Evolutionary conservation across 2,329 filamentous ascomycete genomes (phyloP), one percentile per base, ranked within the genome.

Genomic region (Epichloe scottii): DNA sequence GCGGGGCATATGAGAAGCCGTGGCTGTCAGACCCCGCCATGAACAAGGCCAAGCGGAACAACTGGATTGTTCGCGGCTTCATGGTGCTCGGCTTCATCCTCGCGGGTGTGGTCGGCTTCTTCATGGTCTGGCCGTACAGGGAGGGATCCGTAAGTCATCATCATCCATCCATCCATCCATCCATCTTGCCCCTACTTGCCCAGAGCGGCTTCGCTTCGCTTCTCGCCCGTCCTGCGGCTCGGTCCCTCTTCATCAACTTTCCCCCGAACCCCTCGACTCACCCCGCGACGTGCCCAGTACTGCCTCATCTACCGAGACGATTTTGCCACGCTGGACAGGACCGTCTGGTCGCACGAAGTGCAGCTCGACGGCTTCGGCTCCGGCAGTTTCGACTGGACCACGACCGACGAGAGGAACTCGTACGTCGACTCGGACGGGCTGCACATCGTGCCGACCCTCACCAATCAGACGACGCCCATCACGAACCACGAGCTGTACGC

Each of bases 371-470:
- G 66, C 10, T 73, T 67, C 55, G 70, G 73, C 46, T 72, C 68
- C n/a, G 72, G 72, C 15, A 66, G 70, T 37, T 78, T 78, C 57
- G 75, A 78, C 64, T 76, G 74, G 75, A 77, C 75, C 0, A 78
- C 75, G 5, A 65, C 61, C 3, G 73, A 76, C 54, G 54, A 62
- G 1, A 60, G 59, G 49, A 79, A 79, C 60, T 63, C 70, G 14
- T 78, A 71, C 58, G 64, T 71, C 37, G 71, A 76, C 56, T 61
- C 56, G 0, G 62, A 71, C 26, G 74, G 74, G n/a, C 66, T 78
- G 40, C 74, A 77, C 60, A 77, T 79, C 48, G 70, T 75, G n/a
- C 75, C 75, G 7, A 78, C 75, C 0, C 61, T 78, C 17, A 77
- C 74, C 14, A 67, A 66, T 30, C 62, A 68, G 48, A 65, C 62